These are phyloP conservation scores for Metschnikowia arizonensis DNA, from an alignment of 805 yeast genomes.

Conservation along the genomic window DNA sequence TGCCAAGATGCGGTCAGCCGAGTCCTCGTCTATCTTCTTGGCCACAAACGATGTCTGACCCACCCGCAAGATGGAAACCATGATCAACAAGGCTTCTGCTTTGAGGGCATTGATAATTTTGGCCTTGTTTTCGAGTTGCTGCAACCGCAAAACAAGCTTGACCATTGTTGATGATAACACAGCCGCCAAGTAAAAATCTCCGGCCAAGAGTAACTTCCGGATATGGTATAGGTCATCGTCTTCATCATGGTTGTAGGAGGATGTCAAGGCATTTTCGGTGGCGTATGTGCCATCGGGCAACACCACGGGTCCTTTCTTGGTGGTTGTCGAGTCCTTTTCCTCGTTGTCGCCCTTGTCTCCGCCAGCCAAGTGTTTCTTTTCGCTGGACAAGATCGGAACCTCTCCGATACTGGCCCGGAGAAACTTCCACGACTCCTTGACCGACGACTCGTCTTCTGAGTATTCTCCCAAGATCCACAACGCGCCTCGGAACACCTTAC, in stretches of 20 bases:
- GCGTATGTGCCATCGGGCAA: constrained; percentile 99
- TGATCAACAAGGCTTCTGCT: constrained; percentile 90
- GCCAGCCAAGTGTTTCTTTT: constrained; percentile 38
- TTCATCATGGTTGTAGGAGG: constrained; percentile 30
- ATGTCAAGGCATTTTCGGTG: constrained; percentile 77
- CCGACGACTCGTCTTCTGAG: constrained; percentile 61
- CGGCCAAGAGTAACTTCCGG: constrained; percentile 74
- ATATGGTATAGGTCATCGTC: constrained; percentile 64
- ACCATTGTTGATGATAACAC: constrained; percentile 85
- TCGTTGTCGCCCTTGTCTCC: constrained; percentile 24
- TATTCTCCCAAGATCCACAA: constrained; percentile 97
- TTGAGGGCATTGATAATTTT: constrained; percentile 73
- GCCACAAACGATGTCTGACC: constrained; percentile 70
- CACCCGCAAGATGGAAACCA: constrained; percentile 87
- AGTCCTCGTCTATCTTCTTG: constrained; percentile 89
- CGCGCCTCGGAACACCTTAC: constrained; percentile 89
- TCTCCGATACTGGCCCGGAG: constrained; percentile 84
- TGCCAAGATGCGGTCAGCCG: constrained; percentile 89
- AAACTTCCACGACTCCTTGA: constrained; percentile 82
- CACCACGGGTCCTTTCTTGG: constrained; percentile 66
- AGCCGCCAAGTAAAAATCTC: constrained; percentile 88
- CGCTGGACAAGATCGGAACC: constrained; percentile 80
- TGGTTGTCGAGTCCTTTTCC: constrained; percentile 10
- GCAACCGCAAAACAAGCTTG: constrained; percentile 76
- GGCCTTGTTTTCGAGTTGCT: constrained; percentile 50